Base-by-base conservation (phyloP, 441 rosid genomes). In the Eutrema salsugineum region DNA sequence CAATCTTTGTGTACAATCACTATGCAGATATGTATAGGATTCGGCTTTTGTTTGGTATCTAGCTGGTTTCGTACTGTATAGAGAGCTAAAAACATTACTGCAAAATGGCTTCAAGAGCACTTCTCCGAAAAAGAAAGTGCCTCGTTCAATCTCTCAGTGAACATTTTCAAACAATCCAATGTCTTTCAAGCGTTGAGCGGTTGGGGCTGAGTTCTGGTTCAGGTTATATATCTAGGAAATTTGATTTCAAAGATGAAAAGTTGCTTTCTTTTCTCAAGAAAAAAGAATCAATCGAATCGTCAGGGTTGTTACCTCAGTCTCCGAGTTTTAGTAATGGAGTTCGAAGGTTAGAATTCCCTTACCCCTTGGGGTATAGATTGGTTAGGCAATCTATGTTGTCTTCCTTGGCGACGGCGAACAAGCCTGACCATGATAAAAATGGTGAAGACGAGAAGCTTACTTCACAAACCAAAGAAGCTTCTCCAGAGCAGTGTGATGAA, bases 401-500 rank as follows among this genome's bases (percentile, higher is more conserved):
- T 32, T 88, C 92, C 55, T 43, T 83, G 3, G 95, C 89, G 38
- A 78, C 89, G 2, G 89, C 86, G 33, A 85, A 83, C 63, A 85
- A 85, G 72, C 90, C 79, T 62, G 79, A 71, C 43, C 53, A 68
- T 36, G 88, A 87, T 59, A 76, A 78, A 64, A 80, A 83, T 61
- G 91, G 70, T 53, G 79, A 83, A 42, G 75, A 70, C 56, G 79
- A 83, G 39, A 76, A 68, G 73, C 54, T 71, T 73, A 61, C 80
- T 67, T 85, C 86, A 38, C 89, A 86, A 78, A 75, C 68, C 28
- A 92, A 94, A 78, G 93, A 92, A 83, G 94, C 97, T 72, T 92
- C 97, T 7, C 91, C 99, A 0, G 97, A 90, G 80, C 96, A 94
- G 51, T 94, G 99, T 73, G 99, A 94, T 86, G 90, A 88, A 78